Evolutionary conservation across 371 early-diverging fungal genomes (phyloP).

Genomic region (Syncephalastrum monosporum): DNA sequence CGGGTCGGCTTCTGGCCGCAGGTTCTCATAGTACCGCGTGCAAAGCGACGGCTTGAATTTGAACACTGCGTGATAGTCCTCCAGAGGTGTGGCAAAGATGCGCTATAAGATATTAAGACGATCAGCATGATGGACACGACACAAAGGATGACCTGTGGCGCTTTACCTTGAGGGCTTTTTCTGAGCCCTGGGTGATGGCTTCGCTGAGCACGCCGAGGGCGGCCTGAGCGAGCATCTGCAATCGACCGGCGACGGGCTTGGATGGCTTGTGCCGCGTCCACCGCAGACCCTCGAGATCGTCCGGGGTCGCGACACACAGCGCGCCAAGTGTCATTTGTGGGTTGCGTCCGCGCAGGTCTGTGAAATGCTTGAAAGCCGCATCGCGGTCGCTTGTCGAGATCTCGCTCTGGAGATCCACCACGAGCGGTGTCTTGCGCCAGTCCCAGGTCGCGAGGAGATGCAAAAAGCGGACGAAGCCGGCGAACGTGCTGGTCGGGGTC

Average conservation of each 20-base stretch:
- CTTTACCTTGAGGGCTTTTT: constrained; percentile 35
- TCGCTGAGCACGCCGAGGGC: constrained; percentile 50
- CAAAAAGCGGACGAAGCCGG: constrained; percentile 78
- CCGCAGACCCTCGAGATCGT: constrained; percentile 57
- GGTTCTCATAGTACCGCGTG: constrained; percentile 62
- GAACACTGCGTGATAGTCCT: constrained; percentile 69
- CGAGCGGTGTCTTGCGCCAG: constrained; percentile 72
- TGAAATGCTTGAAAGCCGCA: constrained; percentile 43
- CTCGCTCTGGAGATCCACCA: constrained; percentile 75
- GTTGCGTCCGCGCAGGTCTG: constrained; percentile 39
- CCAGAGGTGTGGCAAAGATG: constrained; percentile 68
- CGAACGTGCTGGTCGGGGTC: constrained; percentile 54
- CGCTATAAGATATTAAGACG: constrained; percentile 22
- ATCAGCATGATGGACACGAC: not conserved
- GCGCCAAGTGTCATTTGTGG: constrained; percentile 49
- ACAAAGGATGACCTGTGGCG: not conserved
- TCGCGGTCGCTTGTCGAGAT: constrained; percentile 47
- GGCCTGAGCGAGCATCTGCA: constrained; percentile 63
- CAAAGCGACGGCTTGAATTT: constrained; percentile 55
- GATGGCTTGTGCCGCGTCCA: constrained; percentile 54
- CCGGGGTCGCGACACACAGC: constrained; percentile 67
- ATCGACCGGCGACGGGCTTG: constrained; percentile 56
- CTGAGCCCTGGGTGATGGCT: constrained; percentile 18
- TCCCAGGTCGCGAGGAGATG: constrained; percentile 69
- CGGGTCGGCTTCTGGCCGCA: constrained; percentile 45